Evolutionary conservation across 108 stramenopile species (phyloP), one percentile per base, ranked within the genome.

Genomic region (Fragilaria crotonensis): DNA sequence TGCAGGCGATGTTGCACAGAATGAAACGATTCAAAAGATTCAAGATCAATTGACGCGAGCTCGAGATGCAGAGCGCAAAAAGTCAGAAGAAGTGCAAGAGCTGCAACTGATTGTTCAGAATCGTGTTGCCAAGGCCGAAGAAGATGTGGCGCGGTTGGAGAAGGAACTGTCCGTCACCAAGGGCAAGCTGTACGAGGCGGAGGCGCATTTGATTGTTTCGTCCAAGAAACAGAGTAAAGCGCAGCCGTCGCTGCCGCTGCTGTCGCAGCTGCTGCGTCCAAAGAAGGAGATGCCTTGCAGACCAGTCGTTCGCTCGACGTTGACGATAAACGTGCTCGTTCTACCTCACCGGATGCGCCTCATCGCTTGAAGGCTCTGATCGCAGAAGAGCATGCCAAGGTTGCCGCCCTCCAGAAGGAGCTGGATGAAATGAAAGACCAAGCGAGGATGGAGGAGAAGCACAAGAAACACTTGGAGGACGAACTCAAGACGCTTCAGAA

Each of bases 401-500:
- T 41, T 41, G 36, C 36, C 14, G 66, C 74, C 26, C 66, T 93
- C 17, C 65, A 73, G 53, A 53, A 64, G 25, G 77, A 79, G 26
- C 64, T 68, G 59, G 72, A 79, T 36, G 76, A 76, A 45, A 59
- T 89, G 26, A 73, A 85, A 58, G 79, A 89, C 45, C 87, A 93
- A 53, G 81, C 84, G 57, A 66, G 87, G 36, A 93, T 93, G 87
- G 68, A 72, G 30, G 70, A 83, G 47, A 68, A 71, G 44, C 84
- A 82, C 67, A 76, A 77, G 47, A 83, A 76, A 58, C 72, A 73
- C 21, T 59, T 93, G 41, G 87, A 93, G 50, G 77, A 76, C 52
- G 87, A 93, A 36, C 66, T 93, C 27, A 74, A 72, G 59, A 68
- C 83, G 45, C 64, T 93, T 4, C 83, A 84, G 46, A 77, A 62